Base-by-base conservation (phyloP, 345 rosid genomes). In the Reutealis trisperma region DNA sequence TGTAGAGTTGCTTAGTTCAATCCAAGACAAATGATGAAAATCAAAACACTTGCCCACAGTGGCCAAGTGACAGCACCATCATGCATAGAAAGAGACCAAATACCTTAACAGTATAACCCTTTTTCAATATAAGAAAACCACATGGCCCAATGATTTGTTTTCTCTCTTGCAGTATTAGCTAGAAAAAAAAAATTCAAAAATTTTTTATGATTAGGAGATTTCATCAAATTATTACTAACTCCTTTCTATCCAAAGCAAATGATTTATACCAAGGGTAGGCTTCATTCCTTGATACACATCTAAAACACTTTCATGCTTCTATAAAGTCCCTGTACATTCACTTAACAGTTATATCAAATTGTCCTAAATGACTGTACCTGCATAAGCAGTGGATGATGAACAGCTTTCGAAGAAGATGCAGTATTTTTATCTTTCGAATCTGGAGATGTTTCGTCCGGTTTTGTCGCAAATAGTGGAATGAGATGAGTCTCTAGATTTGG, bases 401-500 rank as follows among this genome's bases (percentile, higher is more conserved):
- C 83, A 77, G 81, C 88, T 84, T 86, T 92, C 21, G 90, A 85
- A 66, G 89, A 84, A 1, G 78, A 55, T 34, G 83, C 68, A 25
- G 67, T 71, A 30, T 64, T 82, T 82, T 88, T 86, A 67, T 88
- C 93, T 85, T 87, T 87, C 0, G 85, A 81, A 30, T 87, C 93
- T n/a, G 12, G 34, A 30, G 85, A 72, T 58, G 75, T 68, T 74
- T 90, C 93, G 78, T 88, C 90, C 9, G 86, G 81, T 84, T 91
- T 90, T 27, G 80, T 87, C 54, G 94, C 93, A 58, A 93, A 93
- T 61, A 94, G 75, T 3, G 97, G 97, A 81, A 90, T 82, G 65
- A 94, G 96, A 32, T 93, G 96, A 25, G 91, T 93, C 83, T 93
- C 99, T 70, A 93, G 87, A 82, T 93, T 95, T 37, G 98, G 99